Evolutionary conservation across 495 filamentous ascomycete genomes (phyloP).

Genomic region (Hypoxylon rickii): DNA sequence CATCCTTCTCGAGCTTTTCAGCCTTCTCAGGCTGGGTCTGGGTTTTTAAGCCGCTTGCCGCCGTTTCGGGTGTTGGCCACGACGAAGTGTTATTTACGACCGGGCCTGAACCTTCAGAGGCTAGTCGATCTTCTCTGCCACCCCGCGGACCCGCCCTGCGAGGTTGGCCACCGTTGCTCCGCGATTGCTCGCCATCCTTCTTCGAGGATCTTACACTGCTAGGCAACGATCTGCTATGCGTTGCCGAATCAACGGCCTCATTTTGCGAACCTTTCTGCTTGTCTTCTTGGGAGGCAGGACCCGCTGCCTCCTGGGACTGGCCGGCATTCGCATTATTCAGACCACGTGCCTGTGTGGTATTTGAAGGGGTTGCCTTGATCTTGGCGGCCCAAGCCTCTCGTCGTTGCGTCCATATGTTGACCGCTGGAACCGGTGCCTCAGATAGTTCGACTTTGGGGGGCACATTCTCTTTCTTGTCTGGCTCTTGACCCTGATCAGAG

Average conservation of each 20-base stretch:
- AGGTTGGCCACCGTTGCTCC: constrained; percentile 45
- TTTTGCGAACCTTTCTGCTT: constrained; percentile 31
- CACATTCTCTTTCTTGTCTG: constrained; percentile 54
- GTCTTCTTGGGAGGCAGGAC: constrained; percentile 3
- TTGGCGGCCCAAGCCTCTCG: constrained; percentile 72
- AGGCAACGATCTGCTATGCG: constrained; percentile 13
- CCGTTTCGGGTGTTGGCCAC: constrained; percentile 90
- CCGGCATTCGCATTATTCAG: background rate
- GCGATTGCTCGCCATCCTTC: constrained; percentile 58
- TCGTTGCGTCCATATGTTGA: constrained; percentile 85
- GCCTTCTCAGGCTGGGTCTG: constrained; percentile 51
- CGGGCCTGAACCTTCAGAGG: constrained; percentile 50
- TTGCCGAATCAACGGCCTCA: constrained; percentile 16
- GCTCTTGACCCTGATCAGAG: constrained; percentile 44
- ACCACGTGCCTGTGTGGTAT: constrained; percentile 7
- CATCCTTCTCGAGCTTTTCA: constrained; percentile 67
- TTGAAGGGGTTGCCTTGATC: constrained; percentile 53
- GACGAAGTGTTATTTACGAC: constrained; percentile 73
- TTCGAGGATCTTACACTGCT: constrained; percentile 52
- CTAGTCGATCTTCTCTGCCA: constrained; percentile 46
- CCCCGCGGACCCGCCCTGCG: constrained; percentile 53
- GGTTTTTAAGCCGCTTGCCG: constrained; percentile 58
- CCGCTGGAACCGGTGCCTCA: constrained; percentile 76
- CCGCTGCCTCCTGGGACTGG: constrained; percentile 2
- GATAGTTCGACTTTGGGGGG: constrained; percentile 67